These are phyloP conservation scores for Lasiodiplodia hormozganensis DNA, from an alignment of 2,329 filamentous ascomycete species.

Conservation along the genomic window DNA sequence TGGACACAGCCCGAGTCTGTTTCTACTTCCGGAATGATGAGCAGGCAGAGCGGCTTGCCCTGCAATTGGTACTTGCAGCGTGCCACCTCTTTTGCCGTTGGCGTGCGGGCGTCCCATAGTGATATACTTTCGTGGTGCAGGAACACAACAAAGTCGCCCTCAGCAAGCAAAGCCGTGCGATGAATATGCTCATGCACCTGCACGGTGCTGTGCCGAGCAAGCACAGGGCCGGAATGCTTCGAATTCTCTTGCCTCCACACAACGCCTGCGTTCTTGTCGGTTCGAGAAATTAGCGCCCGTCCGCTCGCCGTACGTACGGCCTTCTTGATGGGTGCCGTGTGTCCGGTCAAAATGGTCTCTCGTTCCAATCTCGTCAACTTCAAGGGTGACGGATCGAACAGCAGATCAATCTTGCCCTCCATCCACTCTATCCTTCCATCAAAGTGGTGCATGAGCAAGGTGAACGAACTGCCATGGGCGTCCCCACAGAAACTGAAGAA, in stretches of 20 bases:
- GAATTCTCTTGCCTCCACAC: slow-evolving; percentile 76
- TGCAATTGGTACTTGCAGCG: slow-evolving; percentile 64
- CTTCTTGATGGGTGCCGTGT: slow-evolving; percentile 80
- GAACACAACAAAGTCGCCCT: slow-evolving; percentile 82
- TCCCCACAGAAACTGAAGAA: slow-evolving; percentile 75
- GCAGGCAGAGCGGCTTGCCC: slow-evolving; percentile 79
- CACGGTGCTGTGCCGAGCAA: slow-evolving; percentile 73
- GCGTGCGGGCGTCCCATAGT: slow-evolving; percentile 77
- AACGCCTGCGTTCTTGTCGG: slow-evolving; percentile 77
- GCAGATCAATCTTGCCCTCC: slow-evolving; percentile 75
- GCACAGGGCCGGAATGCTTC: slow-evolving; percentile 56
- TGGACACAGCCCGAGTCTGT: slow-evolving; percentile 62
- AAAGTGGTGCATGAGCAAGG: slow-evolving; percentile 81
- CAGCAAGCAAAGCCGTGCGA: slow-evolving; percentile 77
- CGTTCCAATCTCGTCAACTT: slow-evolving; percentile 65
- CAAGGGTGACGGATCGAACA: slow-evolving; percentile 75
- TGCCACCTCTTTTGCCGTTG: slow-evolving; percentile 65
- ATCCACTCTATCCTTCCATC: slow-evolving; percentile 85
- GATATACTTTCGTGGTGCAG: slow-evolving; percentile 74
- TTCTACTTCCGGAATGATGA: slow-evolving; percentile 73
- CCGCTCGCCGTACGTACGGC: slow-evolving; percentile 86
- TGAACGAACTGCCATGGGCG: slow-evolving; percentile 67
- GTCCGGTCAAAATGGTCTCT: slow-evolving; percentile 80
- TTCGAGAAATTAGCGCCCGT: slow-evolving; percentile 80
- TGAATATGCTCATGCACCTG: slow-evolving; percentile 75